A percentile compares a stretch with the other conserved stretches of the same genome.
Evolutionary conservation across 306 rosid species (phyloP).

Genomic region (Sicyos edulis): DNA sequence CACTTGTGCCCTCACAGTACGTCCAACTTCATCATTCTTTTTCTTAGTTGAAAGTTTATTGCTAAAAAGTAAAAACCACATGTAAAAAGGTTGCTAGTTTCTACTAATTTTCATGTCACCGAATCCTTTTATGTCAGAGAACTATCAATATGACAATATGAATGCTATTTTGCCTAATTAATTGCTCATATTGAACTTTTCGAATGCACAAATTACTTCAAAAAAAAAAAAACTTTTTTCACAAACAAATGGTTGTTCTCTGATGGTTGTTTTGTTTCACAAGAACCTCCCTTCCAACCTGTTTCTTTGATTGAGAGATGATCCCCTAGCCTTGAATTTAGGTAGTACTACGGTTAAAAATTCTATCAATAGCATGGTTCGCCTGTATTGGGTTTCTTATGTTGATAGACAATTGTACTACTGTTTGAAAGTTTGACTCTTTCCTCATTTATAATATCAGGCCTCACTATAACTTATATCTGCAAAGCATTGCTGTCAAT

Average conservation of each 20-base stretch:
- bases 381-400: constrained; percentile 1
- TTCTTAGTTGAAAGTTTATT: not conserved
- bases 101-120: not conserved
- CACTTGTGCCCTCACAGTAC: constrained; percentile 93
- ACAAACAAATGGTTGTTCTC: constrained; percentile 11
- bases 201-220: not conserved
- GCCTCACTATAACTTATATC: constrained; percentile 88
- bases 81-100: not conserved
- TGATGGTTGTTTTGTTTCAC: not conserved
- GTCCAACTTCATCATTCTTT: constrained; percentile 30
- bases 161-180: not conserved
- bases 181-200: not conserved
- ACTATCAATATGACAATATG: not conserved
- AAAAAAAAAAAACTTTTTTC: not conserved
- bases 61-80: not conserved
- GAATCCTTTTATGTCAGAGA: not conserved
- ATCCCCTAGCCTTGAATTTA: not conserved
- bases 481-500: constrained; percentile 72
- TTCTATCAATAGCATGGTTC: not conserved
- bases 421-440: constrained; percentile 23
- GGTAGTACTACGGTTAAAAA: not conserved
- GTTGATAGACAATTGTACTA: not conserved
- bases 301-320: not conserved
- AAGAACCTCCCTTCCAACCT: not conserved
- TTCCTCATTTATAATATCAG: constrained; percentile 40